Evolutionary conservation across 805 yeast species (phyloP).

Genomic region (Kurtzmaniella fragi): DNA sequence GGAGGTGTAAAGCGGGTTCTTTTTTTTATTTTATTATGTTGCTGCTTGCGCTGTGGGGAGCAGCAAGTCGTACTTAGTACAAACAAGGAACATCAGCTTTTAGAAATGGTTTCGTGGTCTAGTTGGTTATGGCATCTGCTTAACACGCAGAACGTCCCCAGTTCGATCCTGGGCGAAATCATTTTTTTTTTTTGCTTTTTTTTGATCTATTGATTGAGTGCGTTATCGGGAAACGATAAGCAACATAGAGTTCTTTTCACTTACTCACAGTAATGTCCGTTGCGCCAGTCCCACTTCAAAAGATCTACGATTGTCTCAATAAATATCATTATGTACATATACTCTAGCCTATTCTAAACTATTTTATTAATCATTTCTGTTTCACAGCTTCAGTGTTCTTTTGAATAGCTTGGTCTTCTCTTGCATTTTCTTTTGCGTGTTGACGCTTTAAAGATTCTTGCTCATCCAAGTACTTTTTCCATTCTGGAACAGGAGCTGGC

Average conservation of each 20-base stretch:
- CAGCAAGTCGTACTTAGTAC: too few relatives aligned
- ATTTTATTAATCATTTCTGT: not conserved
- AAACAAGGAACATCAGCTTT: too few relatives aligned
- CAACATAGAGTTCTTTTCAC: too few relatives aligned
- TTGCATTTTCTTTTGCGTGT: not conserved
- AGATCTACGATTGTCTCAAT: too few relatives aligned
- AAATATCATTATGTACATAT: not conserved
- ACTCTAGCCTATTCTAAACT: not conserved
- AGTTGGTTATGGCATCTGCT: conserved; percentile 95
- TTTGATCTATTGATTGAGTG: not conserved
- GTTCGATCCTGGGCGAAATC: conserved; percentile 99
- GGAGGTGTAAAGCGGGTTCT: too few relatives aligned
- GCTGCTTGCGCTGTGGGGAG: too few relatives aligned
- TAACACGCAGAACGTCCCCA: conserved; percentile 99
- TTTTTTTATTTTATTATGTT: too few relatives aligned
- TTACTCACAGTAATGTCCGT: too few relatives aligned
- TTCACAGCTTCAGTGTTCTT: not conserved
- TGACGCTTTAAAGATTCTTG: conserved; percentile 9
- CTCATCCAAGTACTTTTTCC: conserved; percentile 28
- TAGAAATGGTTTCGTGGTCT: conserved; percentile 3
- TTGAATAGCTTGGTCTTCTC: not conserved
- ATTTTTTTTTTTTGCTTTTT: conserved; percentile 29
- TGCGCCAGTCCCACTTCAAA: too few relatives aligned
- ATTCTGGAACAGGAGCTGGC: conserved; percentile 32
- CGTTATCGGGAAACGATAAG: too few relatives aligned